Evolutionary conservation across 2,329 filamentous ascomycete species (phyloP).

Genomic region (Aspergillus quadricinctus): DNA sequence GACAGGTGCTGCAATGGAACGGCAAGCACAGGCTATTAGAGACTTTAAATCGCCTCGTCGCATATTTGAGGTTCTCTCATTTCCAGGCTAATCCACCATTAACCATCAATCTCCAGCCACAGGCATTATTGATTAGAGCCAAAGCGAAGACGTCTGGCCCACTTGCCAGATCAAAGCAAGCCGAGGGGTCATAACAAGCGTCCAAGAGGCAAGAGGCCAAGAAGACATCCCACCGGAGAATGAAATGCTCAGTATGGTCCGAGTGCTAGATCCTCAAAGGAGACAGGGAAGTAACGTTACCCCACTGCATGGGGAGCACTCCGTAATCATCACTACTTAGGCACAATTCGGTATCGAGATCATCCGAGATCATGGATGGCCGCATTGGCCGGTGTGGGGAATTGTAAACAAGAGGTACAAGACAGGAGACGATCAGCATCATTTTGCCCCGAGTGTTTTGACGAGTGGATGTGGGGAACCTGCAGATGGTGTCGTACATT

Average conservation of each 20-base stretch:
- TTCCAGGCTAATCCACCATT: not conserved
- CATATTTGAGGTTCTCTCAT: too few relatives aligned
- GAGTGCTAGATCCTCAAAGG: not conserved
- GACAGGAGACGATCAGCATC: not conserved
- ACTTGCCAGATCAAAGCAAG: not conserved
- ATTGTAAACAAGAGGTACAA: not conserved
- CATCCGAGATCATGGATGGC: too few relatives aligned
- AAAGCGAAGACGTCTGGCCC: not conserved
- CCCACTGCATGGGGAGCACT: not conserved
- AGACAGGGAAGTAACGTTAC: not conserved
- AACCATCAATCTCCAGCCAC: not conserved
- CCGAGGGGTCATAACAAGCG: not conserved
- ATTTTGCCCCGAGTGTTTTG: not conserved
- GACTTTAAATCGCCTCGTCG: not conserved
- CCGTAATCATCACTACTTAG: not conserved
- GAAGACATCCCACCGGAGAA: not conserved
- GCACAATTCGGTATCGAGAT: not conserved
- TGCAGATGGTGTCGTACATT: not conserved
- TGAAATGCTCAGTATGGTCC: not conserved
- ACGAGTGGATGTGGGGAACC: not conserved
- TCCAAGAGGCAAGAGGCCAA: not conserved
- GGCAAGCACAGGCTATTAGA: not conserved
- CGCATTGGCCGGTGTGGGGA: not conserved
- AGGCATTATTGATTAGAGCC: not conserved
- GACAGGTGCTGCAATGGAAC: not conserved